phyloP scores from a whole-genome alignment of 345 rosid genomes.

The Zanthoxylum bungeanum region DNA sequence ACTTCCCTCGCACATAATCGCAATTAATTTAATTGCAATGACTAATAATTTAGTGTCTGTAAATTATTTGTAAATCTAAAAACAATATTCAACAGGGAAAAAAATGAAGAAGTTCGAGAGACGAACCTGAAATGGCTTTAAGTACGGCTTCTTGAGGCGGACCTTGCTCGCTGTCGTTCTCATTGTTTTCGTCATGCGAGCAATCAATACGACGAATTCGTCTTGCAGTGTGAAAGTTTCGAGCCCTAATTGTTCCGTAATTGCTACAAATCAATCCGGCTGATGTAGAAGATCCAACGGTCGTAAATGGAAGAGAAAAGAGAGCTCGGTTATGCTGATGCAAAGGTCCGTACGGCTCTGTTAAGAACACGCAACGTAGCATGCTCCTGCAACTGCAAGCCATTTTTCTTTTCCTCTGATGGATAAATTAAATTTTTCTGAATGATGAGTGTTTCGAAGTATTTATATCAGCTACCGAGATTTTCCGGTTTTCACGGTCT shows the following conservation, averaged over 20 bases:
- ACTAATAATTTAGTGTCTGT: no score
- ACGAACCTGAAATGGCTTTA: constrained; percentile 85
- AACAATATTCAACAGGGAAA: neutral
- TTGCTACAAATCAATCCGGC: constrained; percentile 22
- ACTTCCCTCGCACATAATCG: neutral
- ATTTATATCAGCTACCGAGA: constrained; percentile 15
- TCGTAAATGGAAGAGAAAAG: constrained; percentile 22
- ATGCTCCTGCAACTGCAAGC: constrained; percentile 73
- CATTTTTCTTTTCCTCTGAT: constrained; percentile 33
- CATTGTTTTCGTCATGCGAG: constrained; percentile 27
- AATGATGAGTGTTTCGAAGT: neutral
- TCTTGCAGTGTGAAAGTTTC: constrained; percentile 18
- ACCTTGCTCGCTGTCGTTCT: constrained; percentile 55
- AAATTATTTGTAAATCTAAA: no score
- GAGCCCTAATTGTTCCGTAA: constrained; percentile 32
- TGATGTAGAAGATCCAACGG: constrained; percentile 26
- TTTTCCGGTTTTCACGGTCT: no score
- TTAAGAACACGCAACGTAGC: constrained; percentile 48
- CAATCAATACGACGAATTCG: constrained; percentile 36
- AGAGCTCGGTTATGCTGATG: constrained; percentile 29
- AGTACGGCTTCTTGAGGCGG: constrained; percentile 96
- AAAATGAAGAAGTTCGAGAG: neutral
- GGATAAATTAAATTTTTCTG: neutral
- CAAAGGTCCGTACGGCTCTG: constrained; percentile 53
- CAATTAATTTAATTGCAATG: neutral